A percentile compares a stretch with the other conserved stretches of the same genome.
Evolutionary conservation across 306 rosid genomes (phyloP).

Genomic region (Sechiopsis laciniata): DNA sequence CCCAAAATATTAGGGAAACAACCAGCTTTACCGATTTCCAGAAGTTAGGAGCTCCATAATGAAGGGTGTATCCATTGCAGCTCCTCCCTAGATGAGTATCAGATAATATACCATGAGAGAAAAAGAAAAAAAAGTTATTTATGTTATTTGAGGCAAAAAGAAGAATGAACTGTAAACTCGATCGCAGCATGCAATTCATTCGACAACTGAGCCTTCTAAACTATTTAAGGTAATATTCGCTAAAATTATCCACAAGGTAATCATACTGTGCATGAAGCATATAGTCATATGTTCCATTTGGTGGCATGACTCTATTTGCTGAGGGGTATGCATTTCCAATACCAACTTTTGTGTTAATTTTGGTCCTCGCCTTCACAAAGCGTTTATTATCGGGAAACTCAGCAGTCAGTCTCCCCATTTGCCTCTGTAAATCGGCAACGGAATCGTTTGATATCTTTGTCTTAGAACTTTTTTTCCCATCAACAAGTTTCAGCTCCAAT

Average conservation of each 20-base stretch:
- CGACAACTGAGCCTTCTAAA: constrained; percentile 26
- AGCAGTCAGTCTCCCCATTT: constrained; percentile 95
- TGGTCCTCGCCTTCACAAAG: constrained; percentile 64
- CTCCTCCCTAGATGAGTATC: constrained; percentile 11
- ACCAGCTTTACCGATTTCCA: constrained; percentile 17
- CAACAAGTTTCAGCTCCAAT: constrained; percentile 85
- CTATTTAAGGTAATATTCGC: constrained; percentile 58
- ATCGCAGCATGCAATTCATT: constrained; percentile 18
- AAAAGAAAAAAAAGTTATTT: neutral
- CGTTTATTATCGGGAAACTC: constrained; percentile 90
- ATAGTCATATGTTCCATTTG: constrained; percentile 56
- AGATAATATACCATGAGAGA: constrained; percentile 15
- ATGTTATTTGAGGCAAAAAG: constrained; percentile 19
- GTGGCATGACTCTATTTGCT: constrained; percentile 44
- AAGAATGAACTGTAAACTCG: constrained; percentile 13
- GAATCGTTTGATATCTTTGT: constrained; percentile 62
- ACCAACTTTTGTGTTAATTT: constrained; percentile 54
- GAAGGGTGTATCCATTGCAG: constrained; percentile 1
- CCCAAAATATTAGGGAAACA: constrained; percentile 24
- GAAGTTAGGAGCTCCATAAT: constrained; percentile 18
- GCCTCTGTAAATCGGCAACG: constrained; percentile 95
- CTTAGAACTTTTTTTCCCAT: constrained; percentile 85
- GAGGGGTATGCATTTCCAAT: constrained; percentile 51
- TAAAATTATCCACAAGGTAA: constrained; percentile 55
- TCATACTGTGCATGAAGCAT: constrained; percentile 60